Conservation (phyloP, 2,329 filamentous ascomycete genomes). For the Colletotrichum eleusines region DNA sequence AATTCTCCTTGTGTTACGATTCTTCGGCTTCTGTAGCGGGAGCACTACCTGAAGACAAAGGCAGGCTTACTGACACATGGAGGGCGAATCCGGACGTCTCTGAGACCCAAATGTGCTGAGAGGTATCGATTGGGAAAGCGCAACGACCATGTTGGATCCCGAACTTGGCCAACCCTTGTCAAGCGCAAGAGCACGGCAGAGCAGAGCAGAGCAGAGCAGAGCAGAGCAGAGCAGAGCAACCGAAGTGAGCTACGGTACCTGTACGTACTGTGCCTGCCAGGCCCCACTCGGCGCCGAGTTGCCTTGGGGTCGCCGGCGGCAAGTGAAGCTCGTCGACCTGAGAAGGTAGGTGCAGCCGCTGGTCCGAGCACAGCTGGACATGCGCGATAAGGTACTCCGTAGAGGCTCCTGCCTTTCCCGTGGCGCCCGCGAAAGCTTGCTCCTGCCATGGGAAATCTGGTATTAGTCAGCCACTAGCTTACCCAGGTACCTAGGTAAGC, state of each 20-base stretch:
- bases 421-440: background rate
- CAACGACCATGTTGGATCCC: background rate
- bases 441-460: background rate
- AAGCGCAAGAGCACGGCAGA: too few species aligned
- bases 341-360: background rate
- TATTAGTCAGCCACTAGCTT: too few species aligned
- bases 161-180: background rate
- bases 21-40: background rate
- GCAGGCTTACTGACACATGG: background rate
- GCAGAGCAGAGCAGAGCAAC: too few species aligned
- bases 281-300: background rate
- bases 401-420: slow-evolving; percentile 10
- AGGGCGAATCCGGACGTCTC: background rate
- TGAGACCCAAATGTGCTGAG: background rate
- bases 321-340: slow-evolving; percentile 12
- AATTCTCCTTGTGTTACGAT: background rate
- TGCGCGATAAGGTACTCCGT: slow-evolving; percentile 21
- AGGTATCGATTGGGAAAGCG: background rate
- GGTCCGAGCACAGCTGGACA: background rate
- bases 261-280: background rate
- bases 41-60: background rate
- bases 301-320: slow-evolving; percentile 12
- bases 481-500: too few species aligned
- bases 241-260: too few species aligned
- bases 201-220: too few species aligned